Conservation (phyloP, 202 grass and related monocot species). For the Panicum virgatum region DNA sequence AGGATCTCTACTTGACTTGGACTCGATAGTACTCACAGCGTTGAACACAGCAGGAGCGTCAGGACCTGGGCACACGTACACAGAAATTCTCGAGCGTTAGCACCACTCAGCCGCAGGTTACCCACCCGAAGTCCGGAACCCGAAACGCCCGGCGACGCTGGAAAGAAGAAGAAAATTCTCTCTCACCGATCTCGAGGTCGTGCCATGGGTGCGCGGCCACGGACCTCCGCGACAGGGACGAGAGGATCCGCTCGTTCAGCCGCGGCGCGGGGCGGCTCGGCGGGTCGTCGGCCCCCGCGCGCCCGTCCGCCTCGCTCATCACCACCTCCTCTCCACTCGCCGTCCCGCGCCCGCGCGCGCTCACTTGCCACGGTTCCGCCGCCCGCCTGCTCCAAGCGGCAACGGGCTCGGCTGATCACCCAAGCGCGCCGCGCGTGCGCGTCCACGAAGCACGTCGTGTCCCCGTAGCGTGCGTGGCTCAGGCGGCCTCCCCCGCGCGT, state of each 20-base stretch:
- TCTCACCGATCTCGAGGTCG: slow-evolving; percentile 51
- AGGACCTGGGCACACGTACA: slow-evolving; percentile 38
- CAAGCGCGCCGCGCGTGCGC: no score
- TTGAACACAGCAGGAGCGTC: slow-evolving; percentile 69
- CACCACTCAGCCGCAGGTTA: not conserved
- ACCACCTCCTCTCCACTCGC: not conserved
- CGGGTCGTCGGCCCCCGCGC: not conserved
- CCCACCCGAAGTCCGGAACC: not conserved
- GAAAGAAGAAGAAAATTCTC: not conserved
- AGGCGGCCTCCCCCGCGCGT: no score
- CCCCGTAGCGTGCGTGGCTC: not conserved
- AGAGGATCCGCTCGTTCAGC: slow-evolving; percentile 72
- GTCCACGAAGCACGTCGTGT: not conserved
- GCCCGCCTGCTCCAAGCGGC: not conserved
- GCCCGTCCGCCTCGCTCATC: not conserved
- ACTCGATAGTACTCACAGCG: slow-evolving; percentile 41
- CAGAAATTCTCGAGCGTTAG: not conserved
- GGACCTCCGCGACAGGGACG: slow-evolving; percentile 57
- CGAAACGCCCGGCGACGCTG: not conserved
- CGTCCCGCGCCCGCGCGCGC: not conserved
- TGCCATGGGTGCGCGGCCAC: slow-evolving; percentile 73
- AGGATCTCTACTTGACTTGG: not conserved
- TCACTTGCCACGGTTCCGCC: not conserved
- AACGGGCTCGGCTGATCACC: not conserved
- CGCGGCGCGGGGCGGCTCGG: not conserved